A percentile compares a stretch with the other conserved stretches of the same genome.
Evolutionary conservation across 2,329 filamentous ascomycete genomes (phyloP).

Genomic region (Aspergillus sp.): DNA sequence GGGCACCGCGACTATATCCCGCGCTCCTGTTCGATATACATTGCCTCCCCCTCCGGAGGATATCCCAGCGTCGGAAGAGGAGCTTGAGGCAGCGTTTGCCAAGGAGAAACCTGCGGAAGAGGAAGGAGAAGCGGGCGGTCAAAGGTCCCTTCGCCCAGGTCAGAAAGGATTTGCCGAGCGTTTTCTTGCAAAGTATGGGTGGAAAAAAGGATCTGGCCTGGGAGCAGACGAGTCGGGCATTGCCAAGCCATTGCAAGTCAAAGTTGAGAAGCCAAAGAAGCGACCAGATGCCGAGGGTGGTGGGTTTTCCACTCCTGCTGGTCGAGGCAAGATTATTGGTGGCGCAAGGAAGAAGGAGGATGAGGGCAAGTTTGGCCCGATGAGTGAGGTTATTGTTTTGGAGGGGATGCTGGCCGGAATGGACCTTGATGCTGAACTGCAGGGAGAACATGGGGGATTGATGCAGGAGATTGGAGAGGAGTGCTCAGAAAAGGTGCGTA

Average conservation of each 20-base stretch:
- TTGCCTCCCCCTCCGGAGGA: constrained; percentile 43
- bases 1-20: constrained; percentile 57
- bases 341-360: constrained; percentile 51
- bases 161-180: constrained; percentile 78
- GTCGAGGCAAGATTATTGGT: constrained; percentile 71
- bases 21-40: constrained; percentile 67
- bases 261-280: constrained; percentile 79
- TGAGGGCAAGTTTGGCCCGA: constrained; percentile 55
- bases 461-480: constrained; percentile 95
- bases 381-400: constrained; percentile 75
- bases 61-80: constrained; percentile 44
- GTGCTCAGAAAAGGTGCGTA: constrained; percentile 66
- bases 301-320: constrained; percentile 61
- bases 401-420: constrained; percentile 79
- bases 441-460: constrained; percentile 52
- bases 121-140: constrained; percentile 25
- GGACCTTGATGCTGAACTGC: constrained; percentile 69
- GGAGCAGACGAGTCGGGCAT: constrained; percentile 78
- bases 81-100: constrained; percentile 40
- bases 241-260: constrained; percentile 68
- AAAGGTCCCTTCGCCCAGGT: constrained; percentile 60
- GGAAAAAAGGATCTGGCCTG: constrained; percentile 77
- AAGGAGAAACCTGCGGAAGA: constrained; percentile 30
- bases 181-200: constrained; percentile 88
- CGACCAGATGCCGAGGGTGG: constrained; percentile 68